Conservation (phyloP, 225 moss, liverwort and hornwort species). For the Neckera pumila region DNA sequence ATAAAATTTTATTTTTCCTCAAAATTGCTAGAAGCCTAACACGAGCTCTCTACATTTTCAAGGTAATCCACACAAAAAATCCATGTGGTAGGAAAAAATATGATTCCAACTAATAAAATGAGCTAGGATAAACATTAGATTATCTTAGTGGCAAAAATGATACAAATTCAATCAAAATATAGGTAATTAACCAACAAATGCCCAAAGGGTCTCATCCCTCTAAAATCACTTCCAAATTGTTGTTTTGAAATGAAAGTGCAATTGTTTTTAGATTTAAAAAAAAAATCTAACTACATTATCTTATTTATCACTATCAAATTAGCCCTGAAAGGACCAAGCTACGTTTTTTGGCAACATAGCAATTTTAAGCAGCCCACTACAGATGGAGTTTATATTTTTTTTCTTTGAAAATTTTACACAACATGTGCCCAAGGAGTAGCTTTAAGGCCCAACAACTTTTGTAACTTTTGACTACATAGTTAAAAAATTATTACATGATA, state of each 20-base stretch:
- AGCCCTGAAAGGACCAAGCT: too few species aligned
- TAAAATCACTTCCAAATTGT: neutral
- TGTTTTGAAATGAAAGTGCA: neutral
- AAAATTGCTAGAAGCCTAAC: neutral
- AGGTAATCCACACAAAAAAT: neutral
- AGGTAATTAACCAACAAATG: neutral
- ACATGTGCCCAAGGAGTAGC: too few species aligned
- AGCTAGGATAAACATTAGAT: neutral
- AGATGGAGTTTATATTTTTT: too few species aligned
- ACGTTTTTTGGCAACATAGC: too few species aligned
- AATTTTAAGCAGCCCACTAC: too few species aligned
- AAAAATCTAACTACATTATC: neutral
- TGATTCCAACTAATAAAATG: neutral
- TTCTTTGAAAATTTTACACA: too few species aligned
- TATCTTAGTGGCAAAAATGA: too few species aligned
- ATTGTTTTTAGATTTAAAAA: neutral
- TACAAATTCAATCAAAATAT: neutral
- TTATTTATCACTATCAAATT: neutral
- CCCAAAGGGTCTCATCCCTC: rapidly evolving
- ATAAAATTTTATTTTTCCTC: neutral
- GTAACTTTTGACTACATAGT: too few species aligned
- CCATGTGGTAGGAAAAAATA: rapidly evolving
- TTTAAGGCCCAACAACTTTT: too few species aligned
- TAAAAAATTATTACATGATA: too few species aligned
- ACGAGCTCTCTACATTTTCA: neutral